Conservation (phyloP, 176 grass and related monocot species). For the Triticum timopheevii region DNA sequence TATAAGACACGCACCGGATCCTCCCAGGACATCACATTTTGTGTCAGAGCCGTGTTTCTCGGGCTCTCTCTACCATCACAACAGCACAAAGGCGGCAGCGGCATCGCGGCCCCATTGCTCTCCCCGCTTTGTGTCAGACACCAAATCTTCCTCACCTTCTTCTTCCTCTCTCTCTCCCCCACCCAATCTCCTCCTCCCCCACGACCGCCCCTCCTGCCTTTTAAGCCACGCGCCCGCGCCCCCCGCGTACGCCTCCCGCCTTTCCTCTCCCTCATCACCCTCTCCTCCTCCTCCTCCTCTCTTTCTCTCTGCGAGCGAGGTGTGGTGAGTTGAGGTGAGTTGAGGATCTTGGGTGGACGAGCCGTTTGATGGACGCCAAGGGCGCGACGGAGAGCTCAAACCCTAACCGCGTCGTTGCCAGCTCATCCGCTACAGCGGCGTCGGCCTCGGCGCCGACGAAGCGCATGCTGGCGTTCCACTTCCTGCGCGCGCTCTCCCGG, state of each 20-base stretch:
- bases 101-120: slow-evolving; percentile 4
- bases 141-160: slow-evolving; percentile 36
- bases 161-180: neutral
- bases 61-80: slow-evolving; percentile 17
- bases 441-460: slow-evolving; percentile 17
- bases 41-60: slow-evolving; percentile 74
- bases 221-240: slow-evolving; percentile 32
- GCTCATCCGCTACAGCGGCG: neutral
- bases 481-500: slow-evolving; percentile 67
- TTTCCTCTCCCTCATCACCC: neutral
- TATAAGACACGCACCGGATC: slow-evolving; percentile 55
- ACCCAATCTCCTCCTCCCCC: slow-evolving; percentile 3
- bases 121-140: slow-evolving; percentile 49
- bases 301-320: neutral
- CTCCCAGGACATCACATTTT: slow-evolving; percentile 57
- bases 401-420: slow-evolving; percentile 40
- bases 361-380: slow-evolving; percentile 49
- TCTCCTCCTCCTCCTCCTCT: neutral
- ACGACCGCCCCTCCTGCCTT: slow-evolving; percentile 23
- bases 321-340: neutral
- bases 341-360: neutral
- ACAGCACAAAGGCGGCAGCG: neutral
- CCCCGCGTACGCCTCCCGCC: neutral
- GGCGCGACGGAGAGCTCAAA: slow-evolving; percentile 40
- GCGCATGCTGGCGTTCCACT: slow-evolving; percentile 77